Evolutionary conservation across 2,329 filamentous ascomycete species (phyloP).

Genomic region (Leptographium wingfieldii): DNA sequence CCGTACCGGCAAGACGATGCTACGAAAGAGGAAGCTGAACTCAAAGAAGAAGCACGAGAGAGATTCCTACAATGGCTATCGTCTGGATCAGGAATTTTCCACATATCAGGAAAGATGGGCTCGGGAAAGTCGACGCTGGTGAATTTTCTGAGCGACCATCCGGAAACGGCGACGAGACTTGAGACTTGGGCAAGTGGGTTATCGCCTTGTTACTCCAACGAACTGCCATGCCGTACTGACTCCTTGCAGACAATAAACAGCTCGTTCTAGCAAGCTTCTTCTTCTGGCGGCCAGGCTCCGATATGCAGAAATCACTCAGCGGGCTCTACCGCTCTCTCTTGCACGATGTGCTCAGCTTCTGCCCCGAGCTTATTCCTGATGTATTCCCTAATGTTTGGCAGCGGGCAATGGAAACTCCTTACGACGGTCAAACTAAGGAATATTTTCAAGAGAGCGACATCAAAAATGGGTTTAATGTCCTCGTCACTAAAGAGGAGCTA

Average conservation of each 20-base stretch:
- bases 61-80: not conserved
- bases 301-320: not conserved
- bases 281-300: conserved; percentile 2
- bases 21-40: not conserved
- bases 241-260: not conserved
- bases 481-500: not conserved
- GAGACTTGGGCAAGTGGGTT: not conserved
- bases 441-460: not conserved
- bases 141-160: not conserved
- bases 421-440: not conserved
- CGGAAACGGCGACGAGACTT: not conserved
- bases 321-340: conserved; percentile 1
- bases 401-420: not conserved
- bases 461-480: not conserved
- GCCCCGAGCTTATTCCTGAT: not conserved
- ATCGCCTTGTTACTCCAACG: not conserved
- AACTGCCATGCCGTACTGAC: not conserved
- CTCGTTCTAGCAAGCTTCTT: not conserved
- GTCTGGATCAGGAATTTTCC: conserved; percentile 1
- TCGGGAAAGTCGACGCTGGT: conserved; percentile 7
- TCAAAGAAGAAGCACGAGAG: not conserved
- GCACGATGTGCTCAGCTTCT: not conserved
- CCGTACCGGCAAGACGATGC: too few relatives aligned
- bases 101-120: conserved; percentile 3
- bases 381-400: not conserved